Base-by-base conservation (phyloP, 805 yeast genomes). In the Ogataea paradorogensis region DNA sequence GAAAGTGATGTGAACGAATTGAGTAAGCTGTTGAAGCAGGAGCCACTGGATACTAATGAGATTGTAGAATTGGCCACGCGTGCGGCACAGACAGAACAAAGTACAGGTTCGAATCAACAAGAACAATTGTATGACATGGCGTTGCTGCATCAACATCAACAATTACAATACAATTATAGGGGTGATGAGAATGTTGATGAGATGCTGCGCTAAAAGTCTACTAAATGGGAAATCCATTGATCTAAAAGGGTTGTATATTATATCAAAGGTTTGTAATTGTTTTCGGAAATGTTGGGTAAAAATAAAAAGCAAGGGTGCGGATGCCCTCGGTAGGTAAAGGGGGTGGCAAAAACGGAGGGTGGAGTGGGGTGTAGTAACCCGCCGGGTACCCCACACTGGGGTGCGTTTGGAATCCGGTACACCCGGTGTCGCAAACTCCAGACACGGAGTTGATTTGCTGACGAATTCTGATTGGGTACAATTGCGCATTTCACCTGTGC, bases 31-130 rank as follows among this genome's bases (percentile, higher is more conserved):
- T 42, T 52, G 15, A 48, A 49, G 31, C 55, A 50, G 28, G 50
- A 47, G 16, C 49, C 38, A 10, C 39, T 52, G 40, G 50, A 52
- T 27, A 46, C 53, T 7, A 47, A 43, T 34, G 53, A 50, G 30
- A 50, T 52, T 24, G 57, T 51, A 16, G 55, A 49, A 39, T 42
- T 52, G 20, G 57, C 57, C 3, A 47, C 52, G 14, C 36, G 57
- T 15, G 57, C 55, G 3, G 55, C 55, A 15, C 51, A 47, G 38
- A 40, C 41, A 34, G 53, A 51, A 15, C n/a, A 35, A 15, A 16
- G 27, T 20, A 11, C 26, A 5, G 27, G 34, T 8, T 30, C 27
- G 21, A 29, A 29, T 26, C 42, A 45, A 28, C 49, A 47, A 27
- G 53, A 48, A 7, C 45, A 47, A 26, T 22, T 49, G 30, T 46